Evolutionary conservation across 208 protist genomes (phyloP).

Genomic region (Leishmania lainsoni): DNA sequence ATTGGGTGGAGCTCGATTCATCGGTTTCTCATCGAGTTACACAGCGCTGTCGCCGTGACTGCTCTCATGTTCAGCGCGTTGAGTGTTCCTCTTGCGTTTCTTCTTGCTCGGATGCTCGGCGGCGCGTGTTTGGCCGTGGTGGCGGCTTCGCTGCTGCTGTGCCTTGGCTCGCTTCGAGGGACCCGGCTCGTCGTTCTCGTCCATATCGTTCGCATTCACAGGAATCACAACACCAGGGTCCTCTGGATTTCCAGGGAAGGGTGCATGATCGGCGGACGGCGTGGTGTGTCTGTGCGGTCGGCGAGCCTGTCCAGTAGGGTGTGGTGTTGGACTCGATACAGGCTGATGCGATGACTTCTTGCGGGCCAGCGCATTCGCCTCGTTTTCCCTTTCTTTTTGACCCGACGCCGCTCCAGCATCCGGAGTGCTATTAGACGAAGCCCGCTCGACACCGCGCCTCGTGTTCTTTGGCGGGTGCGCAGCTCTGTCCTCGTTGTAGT

Average conservation of each 20-base stretch:
- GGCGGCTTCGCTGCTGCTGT: conserved; percentile 4
- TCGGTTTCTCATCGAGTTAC: conserved; percentile 11
- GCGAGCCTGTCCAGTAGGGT: neutral
- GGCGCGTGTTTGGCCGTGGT: conserved; percentile 6
- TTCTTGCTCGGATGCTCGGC: conserved; percentile 5
- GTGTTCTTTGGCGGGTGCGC: neutral
- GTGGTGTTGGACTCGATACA: neutral
- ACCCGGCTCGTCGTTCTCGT: conserved; percentile 6
- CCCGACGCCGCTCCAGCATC: neutral
- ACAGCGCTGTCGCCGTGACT: neutral
- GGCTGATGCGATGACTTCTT: neutral
- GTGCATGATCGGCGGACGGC: neutral
- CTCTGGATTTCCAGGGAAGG: neutral
- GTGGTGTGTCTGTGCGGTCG: conserved; percentile 4
- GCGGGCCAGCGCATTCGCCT: neutral
- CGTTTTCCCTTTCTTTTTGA: neutral
- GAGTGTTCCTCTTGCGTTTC: neutral
- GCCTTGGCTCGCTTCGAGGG: neutral
- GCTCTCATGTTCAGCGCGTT: neutral
- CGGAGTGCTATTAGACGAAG: neutral
- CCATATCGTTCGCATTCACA: neutral
- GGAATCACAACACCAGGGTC: neutral
- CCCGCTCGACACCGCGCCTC: conserved; percentile 2
- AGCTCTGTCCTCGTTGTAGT: neutral
- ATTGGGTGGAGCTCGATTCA: conserved; percentile 1